Conservation (phyloP, 495 filamentous ascomycete species). For the Penicillium nucicola region DNA sequence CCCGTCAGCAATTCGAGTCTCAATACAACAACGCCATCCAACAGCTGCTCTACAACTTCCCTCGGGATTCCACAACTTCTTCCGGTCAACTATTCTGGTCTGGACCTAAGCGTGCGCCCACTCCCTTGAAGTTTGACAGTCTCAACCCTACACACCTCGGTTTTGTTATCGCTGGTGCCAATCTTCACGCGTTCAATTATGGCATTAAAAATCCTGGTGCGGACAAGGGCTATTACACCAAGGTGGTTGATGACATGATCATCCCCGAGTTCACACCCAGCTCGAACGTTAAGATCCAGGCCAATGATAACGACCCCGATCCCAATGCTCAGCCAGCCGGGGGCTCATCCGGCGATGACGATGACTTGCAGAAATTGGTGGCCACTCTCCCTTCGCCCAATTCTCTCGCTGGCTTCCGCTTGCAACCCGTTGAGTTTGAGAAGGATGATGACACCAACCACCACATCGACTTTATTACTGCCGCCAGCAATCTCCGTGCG, state of each 20-base stretch:
- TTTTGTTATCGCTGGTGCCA: constrained; percentile 84
- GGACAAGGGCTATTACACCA: constrained; percentile 64
- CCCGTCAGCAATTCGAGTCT: constrained; percentile 87
- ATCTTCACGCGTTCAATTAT: constrained; percentile 97
- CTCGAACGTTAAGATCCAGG: constrained; percentile 93
- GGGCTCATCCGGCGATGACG: constrained; percentile 62
- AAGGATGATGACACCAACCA: constrained; percentile 98
- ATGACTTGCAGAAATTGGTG: constrained; percentile 67
- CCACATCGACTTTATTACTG: constrained; percentile 99
- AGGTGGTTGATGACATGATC: constrained; percentile 88
- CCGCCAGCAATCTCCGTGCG: constrained; percentile 92
- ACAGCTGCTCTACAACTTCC: constrained; percentile 96
- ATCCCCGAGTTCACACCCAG: constrained; percentile 94
- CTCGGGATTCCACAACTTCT: constrained; percentile 85
- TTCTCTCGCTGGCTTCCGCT: constrained; percentile 76
- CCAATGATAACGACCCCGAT: constrained; percentile 90
- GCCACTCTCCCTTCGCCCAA: constrained; percentile 70
- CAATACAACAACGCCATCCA: constrained; percentile 97
- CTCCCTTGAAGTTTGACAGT: constrained; percentile 83
- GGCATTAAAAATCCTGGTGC: constrained; percentile 75
- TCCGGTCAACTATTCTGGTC: constrained; percentile 95
- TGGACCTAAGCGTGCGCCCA: constrained; percentile 94
- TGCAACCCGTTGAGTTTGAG: constrained; percentile 94
- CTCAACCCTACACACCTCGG: constrained; percentile 78
- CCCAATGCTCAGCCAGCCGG: constrained; percentile 66